Evolutionary conservation across 106 monocot species (phyloP).

Genomic region (Narthecium ossifragum): DNA sequence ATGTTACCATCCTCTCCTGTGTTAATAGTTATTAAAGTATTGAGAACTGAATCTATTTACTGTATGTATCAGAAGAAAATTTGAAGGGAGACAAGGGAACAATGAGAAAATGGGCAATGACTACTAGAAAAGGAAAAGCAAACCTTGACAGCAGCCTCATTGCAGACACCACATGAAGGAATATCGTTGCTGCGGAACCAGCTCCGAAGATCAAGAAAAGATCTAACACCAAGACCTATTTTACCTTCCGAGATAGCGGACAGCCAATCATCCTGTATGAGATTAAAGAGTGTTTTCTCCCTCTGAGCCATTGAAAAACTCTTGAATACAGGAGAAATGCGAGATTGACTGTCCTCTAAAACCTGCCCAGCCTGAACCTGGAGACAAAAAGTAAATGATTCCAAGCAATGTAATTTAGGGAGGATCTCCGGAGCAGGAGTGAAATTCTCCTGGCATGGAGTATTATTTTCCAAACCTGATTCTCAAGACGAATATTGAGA

Average conservation of each 20-base stretch:
- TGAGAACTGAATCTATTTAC: too few relatives aligned
- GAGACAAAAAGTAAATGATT: conserved; percentile 3
- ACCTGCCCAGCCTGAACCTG: conserved; percentile 34
- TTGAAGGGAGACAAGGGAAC: too few relatives aligned
- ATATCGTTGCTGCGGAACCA: conserved; percentile 82
- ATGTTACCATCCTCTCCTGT: too few relatives aligned
- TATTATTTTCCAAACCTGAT: conserved; percentile 92
- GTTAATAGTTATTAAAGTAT: too few relatives aligned
- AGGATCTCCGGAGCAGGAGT: too few relatives aligned
- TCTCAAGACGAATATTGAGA: conserved; percentile 74
- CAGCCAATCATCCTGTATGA: conserved; percentile 76
- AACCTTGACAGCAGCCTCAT: conserved; percentile 80
- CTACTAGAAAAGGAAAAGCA: not conserved
- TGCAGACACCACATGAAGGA: conserved; percentile 85
- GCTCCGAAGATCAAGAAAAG: conserved; percentile 90
- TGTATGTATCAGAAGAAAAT: too few relatives aligned
- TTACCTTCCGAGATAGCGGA: conserved; percentile 42
- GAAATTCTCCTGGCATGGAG: too few relatives aligned
- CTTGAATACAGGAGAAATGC: conserved; percentile 62
- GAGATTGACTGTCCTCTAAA: conserved; percentile 44
- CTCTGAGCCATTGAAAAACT: conserved; percentile 80
- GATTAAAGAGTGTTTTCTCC: conserved; percentile 79
- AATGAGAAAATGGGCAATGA: too few relatives aligned
- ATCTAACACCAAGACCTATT: conserved; percentile 85
- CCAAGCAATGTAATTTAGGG: too few relatives aligned